Evolutionary conservation across 1,284 basidiomycete genomes (phyloP).

Genomic region (Porodaedalea pini): DNA sequence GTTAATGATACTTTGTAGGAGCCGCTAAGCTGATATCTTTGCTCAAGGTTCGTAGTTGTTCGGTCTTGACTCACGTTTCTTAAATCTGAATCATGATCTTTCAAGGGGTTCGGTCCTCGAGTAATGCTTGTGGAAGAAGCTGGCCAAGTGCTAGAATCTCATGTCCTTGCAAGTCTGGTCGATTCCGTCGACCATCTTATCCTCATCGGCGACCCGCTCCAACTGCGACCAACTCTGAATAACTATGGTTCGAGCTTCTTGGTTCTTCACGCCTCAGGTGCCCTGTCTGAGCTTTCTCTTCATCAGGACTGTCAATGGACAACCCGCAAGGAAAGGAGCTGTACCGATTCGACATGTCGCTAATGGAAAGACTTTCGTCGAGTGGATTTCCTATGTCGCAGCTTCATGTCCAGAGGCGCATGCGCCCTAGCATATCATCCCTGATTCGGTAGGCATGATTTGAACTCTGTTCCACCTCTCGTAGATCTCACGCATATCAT

Average conservation of each 20-base stretch:
- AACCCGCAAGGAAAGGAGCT: slow-evolving; percentile 33
- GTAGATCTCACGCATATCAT: background rate
- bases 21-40: slow-evolving; percentile 61
- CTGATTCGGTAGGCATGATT: slow-evolving; percentile 32
- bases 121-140: slow-evolving; percentile 68
- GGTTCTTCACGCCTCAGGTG: background rate
- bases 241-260: slow-evolving; percentile 49
- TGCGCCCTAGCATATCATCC: slow-evolving; percentile 42
- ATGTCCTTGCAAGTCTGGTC: slow-evolving; percentile 59
- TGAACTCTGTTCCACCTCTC: background rate
- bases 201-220: slow-evolving; percentile 67
- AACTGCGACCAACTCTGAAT: slow-evolving; percentile 64
- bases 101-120: slow-evolving; percentile 48
- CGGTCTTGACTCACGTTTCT: background rate
- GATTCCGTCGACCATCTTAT: slow-evolving; percentile 62
- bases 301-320: slow-evolving; percentile 39
- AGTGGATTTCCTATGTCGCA: slow-evolving; percentile 40
- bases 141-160: slow-evolving; percentile 74
- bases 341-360: slow-evolving; percentile 43
- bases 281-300: background rate
- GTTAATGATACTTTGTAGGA: slow-evolving; percentile 35
- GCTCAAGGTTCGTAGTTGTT: slow-evolving; percentile 44
- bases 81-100: background rate
- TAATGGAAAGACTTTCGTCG: slow-evolving; percentile 45
- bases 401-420: slow-evolving; percentile 40